Percentiles rank a stretch among this genome's conserved stretches.
Evolutionary conservation across 495 filamentous ascomycete species (phyloP).

Genomic region (Xylaria curta): DNA sequence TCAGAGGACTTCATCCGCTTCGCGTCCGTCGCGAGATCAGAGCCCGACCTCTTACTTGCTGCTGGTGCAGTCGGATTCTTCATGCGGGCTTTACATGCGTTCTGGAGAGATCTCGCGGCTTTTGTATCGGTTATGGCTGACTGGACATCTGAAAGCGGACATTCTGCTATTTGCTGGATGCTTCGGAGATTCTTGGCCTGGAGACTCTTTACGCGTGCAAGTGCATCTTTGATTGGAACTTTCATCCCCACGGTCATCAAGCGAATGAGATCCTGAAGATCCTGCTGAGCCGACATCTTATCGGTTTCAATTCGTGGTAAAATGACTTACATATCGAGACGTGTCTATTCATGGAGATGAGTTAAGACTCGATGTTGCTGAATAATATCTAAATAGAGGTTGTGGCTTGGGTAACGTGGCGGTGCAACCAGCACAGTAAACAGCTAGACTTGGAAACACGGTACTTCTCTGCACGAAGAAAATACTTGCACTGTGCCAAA

Average conservation of each 20-base stretch:
- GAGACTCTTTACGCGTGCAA: slow-evolving; percentile 71
- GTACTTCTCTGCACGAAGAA: background rate
- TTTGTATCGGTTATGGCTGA: slow-evolving; percentile 73
- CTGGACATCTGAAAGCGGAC: slow-evolving; percentile 59
- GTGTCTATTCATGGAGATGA: background rate
- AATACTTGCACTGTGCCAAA: background rate
- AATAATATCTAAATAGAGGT: background rate
- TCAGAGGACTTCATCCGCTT: slow-evolving; percentile 53
- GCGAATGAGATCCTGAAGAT: slow-evolving; percentile 75
- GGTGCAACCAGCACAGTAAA: background rate
- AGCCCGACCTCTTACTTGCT: slow-evolving; percentile 47
- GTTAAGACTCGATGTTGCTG: background rate
- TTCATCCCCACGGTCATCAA: slow-evolving; percentile 77
- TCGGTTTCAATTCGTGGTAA: slow-evolving; percentile 8
- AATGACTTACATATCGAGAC: background rate
- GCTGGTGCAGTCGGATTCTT: slow-evolving; percentile 45
- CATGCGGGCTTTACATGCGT: slow-evolving; percentile 68
- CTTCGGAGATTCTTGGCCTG: slow-evolving; percentile 67
- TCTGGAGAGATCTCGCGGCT: slow-evolving; percentile 69
- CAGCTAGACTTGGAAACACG: background rate
- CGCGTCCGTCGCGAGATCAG: slow-evolving; percentile 33
- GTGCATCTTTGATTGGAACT: slow-evolving; percentile 70
- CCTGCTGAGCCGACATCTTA: slow-evolving; percentile 59
- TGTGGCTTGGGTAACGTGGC: slow-evolving; percentile 9
- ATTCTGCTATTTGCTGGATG: slow-evolving; percentile 67